Evolutionary conservation across 306 rosid species (phyloP).

Genomic region (Vicia villosa): DNA sequence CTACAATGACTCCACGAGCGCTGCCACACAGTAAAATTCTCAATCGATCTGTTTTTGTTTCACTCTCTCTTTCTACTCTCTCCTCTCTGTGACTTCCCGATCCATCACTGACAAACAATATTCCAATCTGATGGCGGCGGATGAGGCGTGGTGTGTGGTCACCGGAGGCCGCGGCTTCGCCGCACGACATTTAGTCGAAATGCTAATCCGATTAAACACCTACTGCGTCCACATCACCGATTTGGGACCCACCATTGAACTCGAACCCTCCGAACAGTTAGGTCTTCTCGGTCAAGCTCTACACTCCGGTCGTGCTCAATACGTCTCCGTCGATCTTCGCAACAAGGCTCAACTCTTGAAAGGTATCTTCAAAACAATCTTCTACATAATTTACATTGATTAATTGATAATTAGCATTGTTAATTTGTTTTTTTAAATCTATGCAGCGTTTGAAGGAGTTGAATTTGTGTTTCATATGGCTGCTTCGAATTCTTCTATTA

Average conservation of each 20-base stretch:
- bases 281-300: conserved; percentile 75
- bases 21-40: too few relatives aligned
- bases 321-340: conserved; percentile 75
- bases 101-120: too few relatives aligned
- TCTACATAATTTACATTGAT: too few relatives aligned
- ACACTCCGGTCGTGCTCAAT: conserved; percentile 71
- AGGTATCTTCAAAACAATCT: conserved; percentile 34
- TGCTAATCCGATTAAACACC: conserved; percentile 53
- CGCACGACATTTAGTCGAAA: conserved; percentile 86
- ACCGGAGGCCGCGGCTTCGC: conserved; percentile 98
- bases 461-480: conserved; percentile 98
- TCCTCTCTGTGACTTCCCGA: too few relatives aligned
- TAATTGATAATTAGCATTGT: neutral
- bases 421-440: neutral
- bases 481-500: conserved; percentile 90
- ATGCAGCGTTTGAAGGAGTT: conserved; percentile 74
- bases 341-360: conserved; percentile 64
- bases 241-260: conserved; percentile 60
- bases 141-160: conserved; percentile 90
- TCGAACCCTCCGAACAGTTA: conserved; percentile 62
- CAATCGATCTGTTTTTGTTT: too few relatives aligned
- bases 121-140: too few relatives aligned
- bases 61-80: too few relatives aligned
- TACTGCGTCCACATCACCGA: conserved; percentile 81
- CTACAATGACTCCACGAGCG: too few relatives aligned